A percentile compares a stretch with the other conserved stretches of the same genome.
Conservation (phyloP, 129 eudicot species). For the Heracleum sosnowskyi region DNA sequence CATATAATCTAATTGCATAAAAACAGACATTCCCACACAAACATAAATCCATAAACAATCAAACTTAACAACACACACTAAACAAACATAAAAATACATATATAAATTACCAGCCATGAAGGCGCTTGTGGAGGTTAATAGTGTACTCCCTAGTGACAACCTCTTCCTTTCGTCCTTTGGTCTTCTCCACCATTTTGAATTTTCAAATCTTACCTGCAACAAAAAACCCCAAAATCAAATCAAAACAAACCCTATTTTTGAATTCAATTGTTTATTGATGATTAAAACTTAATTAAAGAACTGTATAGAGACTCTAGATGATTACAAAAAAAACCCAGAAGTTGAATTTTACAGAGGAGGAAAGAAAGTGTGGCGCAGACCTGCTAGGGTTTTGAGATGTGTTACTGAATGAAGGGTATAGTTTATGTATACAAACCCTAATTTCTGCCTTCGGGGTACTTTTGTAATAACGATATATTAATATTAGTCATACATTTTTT, state of each 20-base stretch:
- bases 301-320: not conserved
- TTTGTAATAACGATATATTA: not conserved
- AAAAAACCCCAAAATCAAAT: constrained; percentile 5
- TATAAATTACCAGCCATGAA: constrained; percentile 49
- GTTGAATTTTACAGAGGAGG: not conserved
- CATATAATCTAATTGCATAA: not conserved
- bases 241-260: not conserved
- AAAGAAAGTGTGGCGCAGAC: not conserved
- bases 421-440: not conserved
- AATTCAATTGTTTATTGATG: too few species aligned
- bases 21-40: not conserved
- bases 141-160: constrained; percentile 75
- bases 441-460: not conserved
- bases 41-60: not conserved
- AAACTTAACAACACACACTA: not conserved
- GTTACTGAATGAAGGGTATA: not conserved
- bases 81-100: not conserved
- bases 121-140: constrained; percentile 71
- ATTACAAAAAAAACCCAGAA: not conserved
- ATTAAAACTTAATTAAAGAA: not conserved
- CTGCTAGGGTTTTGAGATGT: not conserved
- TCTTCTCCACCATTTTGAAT: constrained; percentile 52
- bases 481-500: too few species aligned
- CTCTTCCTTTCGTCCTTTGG: constrained; percentile 63
- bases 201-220: constrained; percentile 1